These are phyloP conservation scores for Botrytis pseudocinerea DNA, from an alignment of 2,329 filamentous ascomycete species.

Conservation along the genomic window DNA sequence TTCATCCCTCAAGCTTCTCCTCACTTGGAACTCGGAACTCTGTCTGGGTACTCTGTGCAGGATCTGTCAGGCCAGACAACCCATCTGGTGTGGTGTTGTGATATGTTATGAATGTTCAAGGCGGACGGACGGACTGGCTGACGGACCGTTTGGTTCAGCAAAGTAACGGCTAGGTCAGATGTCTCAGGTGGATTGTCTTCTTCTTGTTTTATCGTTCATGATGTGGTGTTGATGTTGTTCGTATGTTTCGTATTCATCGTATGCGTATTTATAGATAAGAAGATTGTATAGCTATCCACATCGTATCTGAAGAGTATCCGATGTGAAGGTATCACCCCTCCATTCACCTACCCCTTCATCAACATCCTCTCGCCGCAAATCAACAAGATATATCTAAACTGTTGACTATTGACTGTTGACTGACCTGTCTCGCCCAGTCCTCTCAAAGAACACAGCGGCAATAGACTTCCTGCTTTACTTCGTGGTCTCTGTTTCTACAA, in stretches of 20 bases:
- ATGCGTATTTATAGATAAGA: neutral
- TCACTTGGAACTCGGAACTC: neutral
- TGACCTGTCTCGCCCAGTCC: neutral
- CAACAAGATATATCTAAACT: neutral
- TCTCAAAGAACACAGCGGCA: conserved; percentile 3
- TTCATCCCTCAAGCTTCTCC: neutral
- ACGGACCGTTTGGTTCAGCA: neutral
- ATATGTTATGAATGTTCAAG: neutral
- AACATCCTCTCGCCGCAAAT: neutral
- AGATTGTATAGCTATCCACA: too few species aligned
- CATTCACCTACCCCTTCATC: neutral
- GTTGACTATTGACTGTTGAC: neutral
- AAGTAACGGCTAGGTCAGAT: neutral
- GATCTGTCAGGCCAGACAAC: neutral
- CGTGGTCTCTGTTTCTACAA: neutral
- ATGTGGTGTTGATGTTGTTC: neutral
- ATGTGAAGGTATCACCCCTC: neutral
- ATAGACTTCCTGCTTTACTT: neutral
- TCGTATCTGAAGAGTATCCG: neutral
- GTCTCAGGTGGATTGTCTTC: neutral
- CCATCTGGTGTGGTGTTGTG: neutral
- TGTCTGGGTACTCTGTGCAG: neutral
- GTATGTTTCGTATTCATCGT: neutral
- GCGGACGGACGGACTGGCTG: neutral
- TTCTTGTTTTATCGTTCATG: neutral